Evolutionary conservation across 306 rosid genomes (phyloP).

Genomic region (Trifolium pratense): DNA sequence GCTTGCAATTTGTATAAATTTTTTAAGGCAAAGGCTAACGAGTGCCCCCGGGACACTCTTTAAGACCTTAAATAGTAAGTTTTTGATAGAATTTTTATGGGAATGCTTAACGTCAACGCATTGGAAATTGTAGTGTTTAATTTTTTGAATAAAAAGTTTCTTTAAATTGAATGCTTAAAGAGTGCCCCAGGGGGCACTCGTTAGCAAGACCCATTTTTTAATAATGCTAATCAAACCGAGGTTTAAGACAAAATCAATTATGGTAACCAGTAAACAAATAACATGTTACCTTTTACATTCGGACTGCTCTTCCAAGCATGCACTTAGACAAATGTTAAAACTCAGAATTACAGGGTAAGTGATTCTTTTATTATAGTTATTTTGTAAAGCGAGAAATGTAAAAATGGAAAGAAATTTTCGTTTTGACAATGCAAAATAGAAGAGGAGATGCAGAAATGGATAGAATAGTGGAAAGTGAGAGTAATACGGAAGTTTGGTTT

Average conservation of each 20-base stretch:
- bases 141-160: no score
- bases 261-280: neutral
- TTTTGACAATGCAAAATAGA: constrained; percentile 8
- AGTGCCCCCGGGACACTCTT: no score
- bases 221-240: neutral
- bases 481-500: constrained; percentile 8
- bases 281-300: neutral
- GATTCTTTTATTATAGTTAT: neutral
- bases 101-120: no score
- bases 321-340: neutral
- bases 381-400: neutral
- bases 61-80: no score
- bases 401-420: neutral
- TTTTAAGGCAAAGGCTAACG: neutral
- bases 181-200: no score
- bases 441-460: constrained; percentile 18
- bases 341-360: neutral
- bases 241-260: neutral
- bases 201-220: neutral
- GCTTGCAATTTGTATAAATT: neutral
- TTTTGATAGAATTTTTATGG: no score
- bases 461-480: constrained; percentile 2
- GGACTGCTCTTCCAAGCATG: neutral
- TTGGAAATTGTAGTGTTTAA: no score
- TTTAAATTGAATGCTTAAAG: no score